Percentiles rank a stretch among this genome's conserved stretches.
Conservation (phyloP, 2,329 filamentous ascomycete genomes). For the Aspergillus unguis region DNA sequence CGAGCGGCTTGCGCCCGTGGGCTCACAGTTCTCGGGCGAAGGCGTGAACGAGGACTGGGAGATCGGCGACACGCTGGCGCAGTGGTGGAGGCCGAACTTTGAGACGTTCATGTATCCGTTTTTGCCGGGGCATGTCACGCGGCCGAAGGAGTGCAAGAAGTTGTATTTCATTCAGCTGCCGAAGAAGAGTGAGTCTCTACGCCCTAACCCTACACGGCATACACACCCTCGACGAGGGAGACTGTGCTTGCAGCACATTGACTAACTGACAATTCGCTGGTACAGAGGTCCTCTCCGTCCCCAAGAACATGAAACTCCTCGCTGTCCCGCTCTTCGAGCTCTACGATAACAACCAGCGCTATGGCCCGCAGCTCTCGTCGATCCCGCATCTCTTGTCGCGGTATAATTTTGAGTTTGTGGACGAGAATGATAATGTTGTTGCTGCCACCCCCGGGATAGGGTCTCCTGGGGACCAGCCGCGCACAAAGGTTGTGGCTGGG, state of each 20-base stretch:
- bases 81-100: conserved; percentile 99
- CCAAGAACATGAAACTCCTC: conserved; percentile 99
- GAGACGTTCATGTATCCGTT: conserved; percentile 99
- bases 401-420: conserved; percentile 97
- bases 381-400: conserved; percentile 92
- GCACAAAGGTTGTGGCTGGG: conserved; percentile 64
- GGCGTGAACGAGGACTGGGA: conserved; percentile 92
- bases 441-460: conserved; percentile 75
- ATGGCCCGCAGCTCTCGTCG: conserved; percentile 91
- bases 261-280: neutral
- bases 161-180: conserved; percentile 95
- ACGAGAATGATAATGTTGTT: conserved; percentile 85
- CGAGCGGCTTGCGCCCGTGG: conserved; percentile 89
- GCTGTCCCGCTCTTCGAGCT: conserved; percentile 96
- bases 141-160: conserved; percentile 99
- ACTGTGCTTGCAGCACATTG: neutral
- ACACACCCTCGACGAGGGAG: neutral
- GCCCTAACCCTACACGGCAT: too few relatives aligned
- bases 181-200: conserved; percentile 69
- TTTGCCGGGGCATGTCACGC: conserved; percentile 89
- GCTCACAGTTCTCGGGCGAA: conserved; percentile 73
- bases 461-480: conserved; percentile 57
- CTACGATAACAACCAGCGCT: conserved; percentile 93
- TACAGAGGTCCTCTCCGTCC: conserved; percentile 86
- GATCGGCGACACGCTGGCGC: conserved; percentile 88